Base-by-base conservation (phyloP, 192 early-diverging fungal species). In the Cetraspora pellucida region DNA sequence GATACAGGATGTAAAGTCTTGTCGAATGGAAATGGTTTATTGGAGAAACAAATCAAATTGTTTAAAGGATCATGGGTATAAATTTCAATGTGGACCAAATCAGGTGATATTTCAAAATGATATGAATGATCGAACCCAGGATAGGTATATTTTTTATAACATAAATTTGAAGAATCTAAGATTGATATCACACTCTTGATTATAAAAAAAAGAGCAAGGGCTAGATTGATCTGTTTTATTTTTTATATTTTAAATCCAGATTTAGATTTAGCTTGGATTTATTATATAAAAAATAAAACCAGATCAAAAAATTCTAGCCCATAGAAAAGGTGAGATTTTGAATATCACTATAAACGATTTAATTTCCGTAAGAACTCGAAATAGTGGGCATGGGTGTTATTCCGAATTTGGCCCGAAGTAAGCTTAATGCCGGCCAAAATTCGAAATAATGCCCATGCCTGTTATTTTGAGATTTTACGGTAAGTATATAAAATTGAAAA, bases 31-130 rank as follows among this genome's bases (percentile, higher is more conserved):
- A 80, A 80, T n/a, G 80, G 78, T 67, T 85, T 81, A 72, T 91
- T 82, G 27, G 89, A 90, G 75, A 97, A 93, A 44, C 88, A 77
- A 45, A 97, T 74, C 31, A 92, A 83, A 83, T 95, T 96, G 68
- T 92, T 92, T 55, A 95, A 80, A 28, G 96, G 95, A 80, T 97
- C 95, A 44, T 84, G 87, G 0, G 87, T 77, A 65, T 88, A 88
- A 43, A 90, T 79, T 64, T 82, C 79, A 16, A 79, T 74, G 31
- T 72, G 70, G 37, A 55, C 28, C 0, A 55, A 55, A 30, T 72
- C 19, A 17, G n/a, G n/a, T n/a, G n/a, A n/a, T n/a, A 9, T 28
- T 50, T 23, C 4, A 7, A 30, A 50, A 31, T 13, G 30, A 72
- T 72, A 25, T 2, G 50, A 57, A 14, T n/a, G 23, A 72, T 72